phyloP scores from a whole-genome alignment of 169 alveolate species.

The Eimeria acervulina region DNA sequence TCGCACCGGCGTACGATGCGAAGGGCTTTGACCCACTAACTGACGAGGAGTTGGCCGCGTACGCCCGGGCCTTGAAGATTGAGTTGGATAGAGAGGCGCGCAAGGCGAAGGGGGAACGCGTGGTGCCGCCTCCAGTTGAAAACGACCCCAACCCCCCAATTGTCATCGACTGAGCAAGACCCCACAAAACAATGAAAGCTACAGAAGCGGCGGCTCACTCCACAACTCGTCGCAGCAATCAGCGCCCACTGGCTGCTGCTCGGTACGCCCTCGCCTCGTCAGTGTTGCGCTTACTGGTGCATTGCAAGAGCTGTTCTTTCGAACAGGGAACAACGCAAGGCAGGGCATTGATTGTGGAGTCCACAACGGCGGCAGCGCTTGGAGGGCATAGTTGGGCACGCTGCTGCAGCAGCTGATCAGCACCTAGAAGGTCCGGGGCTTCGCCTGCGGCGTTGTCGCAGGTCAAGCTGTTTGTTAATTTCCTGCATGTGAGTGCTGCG shows the following conservation, averaged over 20 bases:
- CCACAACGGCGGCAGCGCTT: neutral
- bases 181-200: neutral
- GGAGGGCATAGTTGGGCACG: neutral
- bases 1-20: slow-evolving; percentile 76
- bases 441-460: neutral
- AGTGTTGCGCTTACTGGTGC: neutral
- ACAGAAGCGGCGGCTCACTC: neutral
- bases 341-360: neutral
- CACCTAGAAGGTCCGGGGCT: neutral
- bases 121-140: slow-evolving; percentile 46
- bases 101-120: slow-evolving; percentile 43
- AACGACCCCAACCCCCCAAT: slow-evolving; percentile 67
- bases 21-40: slow-evolving; percentile 54
- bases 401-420: slow-evolving; percentile 23
- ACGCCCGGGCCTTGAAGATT: slow-evolving; percentile 75
- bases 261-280: neutral
- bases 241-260: neutral
- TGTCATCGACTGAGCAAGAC: slow-evolving; percentile 70
- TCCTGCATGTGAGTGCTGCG: neutral
- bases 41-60: slow-evolving; percentile 18
- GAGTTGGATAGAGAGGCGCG: slow-evolving; percentile 76
- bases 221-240: neutral
- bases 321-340: neutral
- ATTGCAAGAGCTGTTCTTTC: neutral
- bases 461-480: neutral